Conservation (phyloP, 2,329 filamentous ascomycete genomes). For the Aschersonia sp. region DNA sequence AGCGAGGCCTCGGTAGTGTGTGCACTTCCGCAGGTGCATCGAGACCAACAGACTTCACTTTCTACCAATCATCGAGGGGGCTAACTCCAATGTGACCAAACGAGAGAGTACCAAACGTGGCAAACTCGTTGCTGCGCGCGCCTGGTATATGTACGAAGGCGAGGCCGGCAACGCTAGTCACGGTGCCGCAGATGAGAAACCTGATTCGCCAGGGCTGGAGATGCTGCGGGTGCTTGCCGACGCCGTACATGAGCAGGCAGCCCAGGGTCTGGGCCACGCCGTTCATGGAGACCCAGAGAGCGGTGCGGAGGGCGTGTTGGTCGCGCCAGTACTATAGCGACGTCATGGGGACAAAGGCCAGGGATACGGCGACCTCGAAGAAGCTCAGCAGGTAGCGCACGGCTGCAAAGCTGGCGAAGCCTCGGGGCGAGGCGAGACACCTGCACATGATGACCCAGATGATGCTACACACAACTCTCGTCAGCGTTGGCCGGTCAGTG, state of each 20-base stretch:
- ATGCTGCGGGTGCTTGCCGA: slow-evolving; percentile 7
- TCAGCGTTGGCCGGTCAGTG: neutral
- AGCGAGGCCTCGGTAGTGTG: too few species aligned
- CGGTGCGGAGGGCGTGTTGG: slow-evolving; percentile 15
- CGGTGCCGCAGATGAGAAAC: slow-evolving; percentile 8
- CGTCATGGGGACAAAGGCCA: slow-evolving; percentile 17
- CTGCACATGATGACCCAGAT: slow-evolving; percentile 14
- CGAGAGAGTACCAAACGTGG: too few species aligned
- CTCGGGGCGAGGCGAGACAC: slow-evolving; percentile 7
- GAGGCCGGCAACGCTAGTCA: neutral
- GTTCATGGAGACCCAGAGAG: slow-evolving; percentile 16
- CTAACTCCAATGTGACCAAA: too few species aligned
- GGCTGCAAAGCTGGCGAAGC: slow-evolving; percentile 11
- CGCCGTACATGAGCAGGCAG: slow-evolving; percentile 13
- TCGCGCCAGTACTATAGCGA: slow-evolving; percentile 14
- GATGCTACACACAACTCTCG: slow-evolving; percentile 6
- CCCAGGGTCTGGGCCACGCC: slow-evolving; percentile 15
- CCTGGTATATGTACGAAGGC: neutral
- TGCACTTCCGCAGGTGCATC: too few species aligned
- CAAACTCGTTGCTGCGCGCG: too few species aligned
- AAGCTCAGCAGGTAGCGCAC: slow-evolving; percentile 16
- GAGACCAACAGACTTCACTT: too few species aligned
- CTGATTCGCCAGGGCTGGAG: slow-evolving; percentile 8
- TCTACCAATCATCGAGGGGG: too few species aligned
- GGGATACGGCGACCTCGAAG: slow-evolving; percentile 15